A percentile compares a stretch with the other conserved stretches of the same genome.
Evolutionary conservation across 1,139 yeast genomes (phyloP).

Genomic region (Zygotorulaspora mrakii): DNA sequence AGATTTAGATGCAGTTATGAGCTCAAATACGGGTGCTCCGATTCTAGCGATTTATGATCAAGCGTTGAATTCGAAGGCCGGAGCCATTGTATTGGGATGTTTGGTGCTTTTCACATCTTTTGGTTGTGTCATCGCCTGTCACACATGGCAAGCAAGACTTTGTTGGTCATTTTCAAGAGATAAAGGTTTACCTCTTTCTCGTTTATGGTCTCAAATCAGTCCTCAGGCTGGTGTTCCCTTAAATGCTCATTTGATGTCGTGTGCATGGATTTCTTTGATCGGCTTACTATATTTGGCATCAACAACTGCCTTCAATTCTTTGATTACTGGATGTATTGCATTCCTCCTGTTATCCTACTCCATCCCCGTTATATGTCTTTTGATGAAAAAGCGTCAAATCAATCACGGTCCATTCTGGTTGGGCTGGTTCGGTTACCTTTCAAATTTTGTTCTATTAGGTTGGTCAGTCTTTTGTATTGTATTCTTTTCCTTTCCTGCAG

Average conservation of each 20-base stretch:
- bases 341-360: conserved; percentile 49
- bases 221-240: conserved; percentile 48
- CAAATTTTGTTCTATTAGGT: conserved; percentile 51
- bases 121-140: conserved; percentile 68
- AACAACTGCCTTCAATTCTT: conserved; percentile 52
- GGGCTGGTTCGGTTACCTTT: conserved; percentile 55
- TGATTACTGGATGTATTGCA: conserved; percentile 54
- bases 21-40: conserved; percentile 56
- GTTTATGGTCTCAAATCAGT: conserved; percentile 46
- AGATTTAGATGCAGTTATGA: conserved; percentile 47
- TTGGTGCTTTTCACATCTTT: conserved; percentile 58
- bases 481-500: conserved; percentile 64
- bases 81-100: conserved; percentile 57
- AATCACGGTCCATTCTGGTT: conserved; percentile 69
- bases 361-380: conserved; percentile 50
- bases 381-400: conserved; percentile 56
- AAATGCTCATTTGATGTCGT: conserved; percentile 53
- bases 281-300: conserved; percentile 54
- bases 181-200: conserved; percentile 50
- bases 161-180: conserved; percentile 80
- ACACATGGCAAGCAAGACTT: conserved; percentile 72
- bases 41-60: conserved; percentile 60
- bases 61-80: conserved; percentile 51
- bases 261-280: conserved; percentile 45
- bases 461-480: conserved; percentile 63